Base-by-base conservation (phyloP, 352 stramenopile genomes). In the Thraustochytrium sp. region DNA sequence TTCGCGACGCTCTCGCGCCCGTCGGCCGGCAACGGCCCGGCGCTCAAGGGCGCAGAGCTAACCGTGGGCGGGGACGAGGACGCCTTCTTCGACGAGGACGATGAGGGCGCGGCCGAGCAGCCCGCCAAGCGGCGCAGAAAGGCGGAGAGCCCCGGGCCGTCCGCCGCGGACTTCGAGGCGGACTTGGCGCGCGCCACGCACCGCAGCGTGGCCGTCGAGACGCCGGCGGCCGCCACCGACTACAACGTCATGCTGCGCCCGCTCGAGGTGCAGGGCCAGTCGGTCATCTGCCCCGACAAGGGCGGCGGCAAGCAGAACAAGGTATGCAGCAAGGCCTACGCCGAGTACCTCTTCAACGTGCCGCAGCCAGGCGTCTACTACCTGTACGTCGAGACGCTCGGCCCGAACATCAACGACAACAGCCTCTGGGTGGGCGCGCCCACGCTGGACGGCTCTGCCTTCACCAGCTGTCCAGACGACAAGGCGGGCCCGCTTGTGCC, bases 331-430 rank as follows among this genome's bases (percentile, higher is more conserved):
- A 76, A 76, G 61, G 75, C 55, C 34, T 84, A 76, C 26, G 55
- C 61, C 18, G 61, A 73, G 36, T 84, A 84, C 38, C 55, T 84
- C 61, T 84, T 84, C 26, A 29, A 75, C 34, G 61, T 84, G 11
- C 21, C 55, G 8, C 23, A 51, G 56, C 31, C 55, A 23, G 61
- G 37, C 11, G 40, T 46, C 38, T 84, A 84, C 59, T 84, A 76
- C 46, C 21, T 84, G 23, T 84, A 84, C 5, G 75, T 84, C 26
- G 75, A 84, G 61, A 84, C 75, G 18, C 29, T 84, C 11, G 75
- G 34, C 23, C 75, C 75, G n/a, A 84, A 84, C 59, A 84, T 84
- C 49, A 76, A 80, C 23, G 75, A 84, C 61, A 84, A 84, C 61
- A 76, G 55, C 34, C 51, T 84, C 9, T 84, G 75, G 75, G 49